Base-by-base conservation (phyloP, 176 grass and related monocot species). In the Alloteropsis semialata region DNA sequence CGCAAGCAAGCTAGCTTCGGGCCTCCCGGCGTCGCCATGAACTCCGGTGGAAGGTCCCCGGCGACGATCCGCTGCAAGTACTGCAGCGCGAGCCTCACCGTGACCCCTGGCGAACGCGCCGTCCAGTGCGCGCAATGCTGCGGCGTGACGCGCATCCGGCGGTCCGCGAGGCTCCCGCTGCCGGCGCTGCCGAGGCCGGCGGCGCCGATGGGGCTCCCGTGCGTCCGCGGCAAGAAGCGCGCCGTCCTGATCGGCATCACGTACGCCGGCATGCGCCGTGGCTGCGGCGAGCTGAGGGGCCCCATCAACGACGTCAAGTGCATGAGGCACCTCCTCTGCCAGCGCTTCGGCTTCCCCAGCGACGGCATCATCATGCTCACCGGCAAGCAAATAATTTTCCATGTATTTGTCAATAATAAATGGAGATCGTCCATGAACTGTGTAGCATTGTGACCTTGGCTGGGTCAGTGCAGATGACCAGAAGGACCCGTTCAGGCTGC, bases 221-320 rank as follows among this genome's bases (percentile, higher is more conserved):
- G 12, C 19, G 68, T 46, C 55, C 86, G 87, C 6, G 44, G 96
- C 83, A 95, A 90, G 41, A 98, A 98, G 84, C 92, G 89, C 76
- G 96, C 96, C 9, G 79, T 98, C 53, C 88, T 98, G 21, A 59
- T 98, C 72, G 96, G 96, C 42, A 87, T 98, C 84, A 88, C 82
- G 74, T 98, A 98, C 85, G 51, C 45, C 25, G 49, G 58, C 21
- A 72, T 37, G 42, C 87, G 87, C 6, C 36, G 77, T 44, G 16
- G 16, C 63, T 61, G 19, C 65, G 81, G 79, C 62, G 69, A 91
- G 67, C 91, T 95, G 0, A 63, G 87, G 48, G 91, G 92, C 56
- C 92, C 96, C 60, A 55, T 98, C 63, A 98, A 95, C 80, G 96
- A 98, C 75, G 92, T 95, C 75, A 91, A 91, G 77, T 98, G 87